Conservation (phyloP, 2,329 filamentous ascomycete genomes). For the Aspergillus versicolor region DNA sequence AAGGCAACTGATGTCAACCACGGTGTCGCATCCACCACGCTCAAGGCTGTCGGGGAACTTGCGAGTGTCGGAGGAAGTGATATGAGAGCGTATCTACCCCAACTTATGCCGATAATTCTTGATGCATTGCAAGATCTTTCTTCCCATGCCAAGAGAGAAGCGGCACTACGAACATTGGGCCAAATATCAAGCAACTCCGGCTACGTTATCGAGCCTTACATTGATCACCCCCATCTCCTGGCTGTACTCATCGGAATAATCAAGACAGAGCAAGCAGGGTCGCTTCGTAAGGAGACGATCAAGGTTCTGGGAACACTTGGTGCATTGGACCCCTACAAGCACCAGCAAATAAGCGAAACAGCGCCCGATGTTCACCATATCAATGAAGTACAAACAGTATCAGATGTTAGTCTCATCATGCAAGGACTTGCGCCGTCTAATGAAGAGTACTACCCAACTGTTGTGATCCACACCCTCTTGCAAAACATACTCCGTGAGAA, state of each 20-base stretch:
- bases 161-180: constrained; percentile 84
- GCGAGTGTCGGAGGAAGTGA: constrained; percentile 91
- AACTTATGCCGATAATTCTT: constrained; percentile 92
- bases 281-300: constrained; percentile 88
- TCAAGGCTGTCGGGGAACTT: constrained; percentile 91
- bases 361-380: constrained; percentile 76
- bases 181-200: constrained; percentile 94
- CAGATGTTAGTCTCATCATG: constrained; percentile 98
- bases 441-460: constrained; percentile 97
- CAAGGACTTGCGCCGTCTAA: constrained; percentile 92
- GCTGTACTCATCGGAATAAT: constrained; percentile 93
- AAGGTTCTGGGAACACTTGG: constrained; percentile 95
- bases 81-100: constrained; percentile 87
- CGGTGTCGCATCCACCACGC: constrained; percentile 88
- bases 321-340: constrained; percentile 92
- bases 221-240: constrained; percentile 90
- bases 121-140: constrained; percentile 92
- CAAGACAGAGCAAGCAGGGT: constrained; percentile 83
- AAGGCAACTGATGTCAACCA: constrained; percentile 84
- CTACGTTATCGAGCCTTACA: constrained; percentile 94
- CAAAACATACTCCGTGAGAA: constrained; percentile 83
- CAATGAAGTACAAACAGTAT: constrained; percentile 67
- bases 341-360: constrained; percentile 87
- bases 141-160: constrained; percentile 84
- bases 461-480: constrained; percentile 93